Base-by-base conservation (phyloP, 192 early-diverging fungal species). In the Backusella tuberculispora region DNA sequence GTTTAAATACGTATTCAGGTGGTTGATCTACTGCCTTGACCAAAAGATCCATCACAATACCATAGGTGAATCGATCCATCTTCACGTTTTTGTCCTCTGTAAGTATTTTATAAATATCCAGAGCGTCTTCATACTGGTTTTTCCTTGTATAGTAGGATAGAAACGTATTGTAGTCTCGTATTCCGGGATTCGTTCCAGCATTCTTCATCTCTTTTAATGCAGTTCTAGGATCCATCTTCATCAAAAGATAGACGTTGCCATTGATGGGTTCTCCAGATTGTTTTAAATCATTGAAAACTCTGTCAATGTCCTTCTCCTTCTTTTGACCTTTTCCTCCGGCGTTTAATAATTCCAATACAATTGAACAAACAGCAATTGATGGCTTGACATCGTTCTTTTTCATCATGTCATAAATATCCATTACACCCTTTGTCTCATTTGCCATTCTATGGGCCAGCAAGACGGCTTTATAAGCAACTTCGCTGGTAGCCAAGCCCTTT, bases 121-220 rank as follows among this genome's bases (percentile, higher is more conserved):
- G 37, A 1, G 84, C 84, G 4, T 80, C 53, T 26, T 19, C 38
- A 38, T 76, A 76, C 26, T 78, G 47, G 38, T 83, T 83, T 40
- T 60, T 48, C 53, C 26, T 67, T 3, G 83, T 47, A 19, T 40
- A 45, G 48, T 66, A 29, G 29, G 34, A 15, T 6, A 85, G 66
- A 4, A 81, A 69, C 21, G 50, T 69, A 21, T 85, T 85, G 45
- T 77, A 85, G 56, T 85, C 84, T n/a, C 38, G 17, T 5, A 66
- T 38, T 21, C 2, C 9, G 26, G 43, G 29, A 0, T n/a, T 13
- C 13, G 5, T 8, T 4, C 37, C 69, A 0, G 21, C 9, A 12
- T 50, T 63, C 19, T 43, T 47, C 44, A 79, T 34, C 21, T 77
- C 71, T 29, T 53, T 38, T 8, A 85, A 12, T 5, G 74, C 71